Conservation (phyloP, 768 basidiomycete species). For the Fistulinella prunicolor region DNA sequence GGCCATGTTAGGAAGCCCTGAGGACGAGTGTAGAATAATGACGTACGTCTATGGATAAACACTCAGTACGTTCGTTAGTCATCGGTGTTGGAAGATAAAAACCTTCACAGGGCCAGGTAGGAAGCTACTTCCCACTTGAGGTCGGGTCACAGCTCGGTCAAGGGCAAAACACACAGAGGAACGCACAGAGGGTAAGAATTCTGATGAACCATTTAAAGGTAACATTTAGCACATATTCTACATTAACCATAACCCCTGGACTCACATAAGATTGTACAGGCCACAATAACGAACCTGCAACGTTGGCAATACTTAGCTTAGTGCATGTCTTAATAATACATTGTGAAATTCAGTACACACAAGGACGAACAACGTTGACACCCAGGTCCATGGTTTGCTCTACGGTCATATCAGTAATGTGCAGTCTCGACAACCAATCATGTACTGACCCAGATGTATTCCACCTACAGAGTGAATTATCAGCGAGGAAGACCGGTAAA, state of each 20-base stretch:
- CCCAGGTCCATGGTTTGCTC: neutral
- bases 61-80: no score
- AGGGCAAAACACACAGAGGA: neutral
- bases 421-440: no score
- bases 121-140: neutral
- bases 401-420: neutral
- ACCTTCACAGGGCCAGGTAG: neutral
- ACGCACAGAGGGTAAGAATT: neutral
- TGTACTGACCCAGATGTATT: conserved; percentile 1
- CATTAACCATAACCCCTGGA: neutral
- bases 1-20: no score
- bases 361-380: neutral
- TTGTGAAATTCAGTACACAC: neutral
- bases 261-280: neutral
- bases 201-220: neutral
- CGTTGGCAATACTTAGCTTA: neutral
- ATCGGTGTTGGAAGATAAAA: no score
- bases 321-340: neutral
- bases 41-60: no score
- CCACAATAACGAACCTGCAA: neutral
- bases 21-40: no score
- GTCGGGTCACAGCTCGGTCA: neutral
- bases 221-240: neutral
- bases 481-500: neutral
- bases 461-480: neutral